Evolutionary conservation across 352 stramenopile genomes (phyloP).

Genomic region (Globisporangium spiculum): DNA sequence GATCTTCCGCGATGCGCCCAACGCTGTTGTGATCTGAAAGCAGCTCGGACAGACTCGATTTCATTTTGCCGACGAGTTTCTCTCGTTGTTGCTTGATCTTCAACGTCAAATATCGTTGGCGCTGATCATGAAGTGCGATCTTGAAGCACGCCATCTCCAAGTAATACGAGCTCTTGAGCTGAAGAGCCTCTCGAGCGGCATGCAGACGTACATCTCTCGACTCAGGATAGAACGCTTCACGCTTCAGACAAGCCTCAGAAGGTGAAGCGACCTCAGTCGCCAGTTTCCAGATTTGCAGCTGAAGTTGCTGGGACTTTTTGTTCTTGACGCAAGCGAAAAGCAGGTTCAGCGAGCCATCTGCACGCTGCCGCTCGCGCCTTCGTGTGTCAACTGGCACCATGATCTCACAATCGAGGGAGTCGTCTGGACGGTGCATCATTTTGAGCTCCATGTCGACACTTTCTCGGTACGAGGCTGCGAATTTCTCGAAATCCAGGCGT

Average conservation of each 20-base stretch:
- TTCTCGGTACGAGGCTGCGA: conserved; percentile 13
- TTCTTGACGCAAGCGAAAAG: background rate
- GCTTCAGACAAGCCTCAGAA: background rate
- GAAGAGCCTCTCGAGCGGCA: background rate
- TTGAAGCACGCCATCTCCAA: conserved; percentile 1
- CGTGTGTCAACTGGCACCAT: background rate
- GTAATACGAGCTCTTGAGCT: background rate
- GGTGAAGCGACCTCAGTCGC: background rate
- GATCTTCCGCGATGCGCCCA: background rate
- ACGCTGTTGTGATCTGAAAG: conserved; percentile 1
- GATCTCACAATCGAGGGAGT: conserved; percentile 8
- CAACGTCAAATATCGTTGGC: background rate
- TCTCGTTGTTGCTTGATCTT: background rate
- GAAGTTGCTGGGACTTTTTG: background rate
- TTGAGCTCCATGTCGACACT: conserved; percentile 11
- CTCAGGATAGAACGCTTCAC: background rate
- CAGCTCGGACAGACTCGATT: background rate
- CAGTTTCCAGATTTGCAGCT: conserved; percentile 9
- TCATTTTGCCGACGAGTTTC: background rate
- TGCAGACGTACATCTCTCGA: background rate
- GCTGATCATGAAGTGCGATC: background rate
- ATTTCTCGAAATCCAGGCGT: conserved; percentile 14
- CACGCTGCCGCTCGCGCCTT: background rate
- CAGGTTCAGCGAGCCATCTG: background rate
- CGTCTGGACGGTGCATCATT: background rate